These are phyloP conservation scores for Bifiguratus adelaidae DNA, from an alignment of 192 early-diverging fungal genomes.

Conservation along the genomic window DNA sequence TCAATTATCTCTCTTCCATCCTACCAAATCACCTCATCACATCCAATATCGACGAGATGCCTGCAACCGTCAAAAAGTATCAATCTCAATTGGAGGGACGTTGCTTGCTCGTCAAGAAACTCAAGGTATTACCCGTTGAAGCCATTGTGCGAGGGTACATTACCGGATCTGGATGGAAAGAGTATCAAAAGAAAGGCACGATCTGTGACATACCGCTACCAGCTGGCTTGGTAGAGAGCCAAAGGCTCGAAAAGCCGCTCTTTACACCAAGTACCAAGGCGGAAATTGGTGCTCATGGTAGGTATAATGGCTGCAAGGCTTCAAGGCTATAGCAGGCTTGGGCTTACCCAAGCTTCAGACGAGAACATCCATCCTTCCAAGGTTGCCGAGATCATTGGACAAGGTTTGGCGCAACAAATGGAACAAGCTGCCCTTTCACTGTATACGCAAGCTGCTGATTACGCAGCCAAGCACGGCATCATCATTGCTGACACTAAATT, in stretches of 20 bases:
- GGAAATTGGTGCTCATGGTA: constrained; percentile 92
- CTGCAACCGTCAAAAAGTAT: constrained; percentile 78
- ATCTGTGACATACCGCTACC: constrained; percentile 90
- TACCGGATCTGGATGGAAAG: constrained; percentile 88
- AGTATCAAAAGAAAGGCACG: constrained; percentile 87
- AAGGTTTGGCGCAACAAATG: constrained; percentile 64
- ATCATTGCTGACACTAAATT: constrained; percentile 99
- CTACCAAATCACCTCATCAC: constrained; percentile 97
- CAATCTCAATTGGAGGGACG: constrained; percentile 78
- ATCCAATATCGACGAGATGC: constrained; percentile 88
- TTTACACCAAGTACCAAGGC: constrained; percentile 99
- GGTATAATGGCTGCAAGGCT: background rate
- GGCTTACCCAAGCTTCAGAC: constrained; percentile 59
- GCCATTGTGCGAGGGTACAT: constrained; percentile 98
- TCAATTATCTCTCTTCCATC: constrained; percentile 76
- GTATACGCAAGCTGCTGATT: constrained; percentile 81
- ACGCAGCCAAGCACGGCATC: constrained; percentile 75
- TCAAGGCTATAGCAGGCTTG: too few relatives aligned
- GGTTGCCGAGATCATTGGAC: constrained; percentile 78
- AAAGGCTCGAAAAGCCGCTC: constrained; percentile 70
- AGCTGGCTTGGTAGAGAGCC: constrained; percentile 66
- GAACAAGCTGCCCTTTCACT: constrained; percentile 61
- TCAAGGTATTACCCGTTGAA: constrained; percentile 89
- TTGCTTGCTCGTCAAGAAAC: constrained; percentile 85
- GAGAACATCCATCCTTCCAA: constrained; percentile 96